Evolutionary conservation across 1,284 basidiomycete species (phyloP).

Genomic region (Ganoderma boninense): DNA sequence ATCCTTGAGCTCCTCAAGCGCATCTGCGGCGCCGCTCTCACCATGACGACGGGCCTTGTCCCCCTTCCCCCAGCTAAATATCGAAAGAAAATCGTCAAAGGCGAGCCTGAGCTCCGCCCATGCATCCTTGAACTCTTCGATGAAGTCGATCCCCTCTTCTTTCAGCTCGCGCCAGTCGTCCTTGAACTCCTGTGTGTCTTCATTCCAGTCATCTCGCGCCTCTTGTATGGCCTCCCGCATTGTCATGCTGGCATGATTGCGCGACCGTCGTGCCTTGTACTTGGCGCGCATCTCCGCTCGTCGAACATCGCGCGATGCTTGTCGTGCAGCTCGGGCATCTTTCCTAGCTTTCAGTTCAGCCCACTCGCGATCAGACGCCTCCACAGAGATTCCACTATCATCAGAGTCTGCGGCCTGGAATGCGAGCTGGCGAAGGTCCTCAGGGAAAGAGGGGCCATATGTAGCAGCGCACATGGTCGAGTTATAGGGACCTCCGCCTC

Average conservation of each 20-base stretch:
- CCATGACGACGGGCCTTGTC: neutral
- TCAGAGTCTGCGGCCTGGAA: slow-evolving; percentile 13
- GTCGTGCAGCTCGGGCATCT: neutral
- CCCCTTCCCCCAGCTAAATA: neutral
- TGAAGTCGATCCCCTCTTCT: neutral
- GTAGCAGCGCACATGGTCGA: slow-evolving; percentile 37
- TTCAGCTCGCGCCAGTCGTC: neutral
- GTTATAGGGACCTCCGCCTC: slow-evolving; percentile 35
- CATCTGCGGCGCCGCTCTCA: slow-evolving; percentile 30
- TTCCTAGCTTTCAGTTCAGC: neutral
- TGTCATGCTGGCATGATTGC: neutral
- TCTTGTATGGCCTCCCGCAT: neutral
- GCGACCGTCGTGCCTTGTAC: neutral
- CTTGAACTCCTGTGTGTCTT: neutral
- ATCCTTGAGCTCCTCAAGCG: slow-evolving; percentile 44
- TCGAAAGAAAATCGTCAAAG: neutral
- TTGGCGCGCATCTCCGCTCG: neutral
- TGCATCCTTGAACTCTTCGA: neutral
- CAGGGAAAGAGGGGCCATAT: slow-evolving; percentile 34
- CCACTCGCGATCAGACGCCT: neutral
- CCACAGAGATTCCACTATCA: neutral
- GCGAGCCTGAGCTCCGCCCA: neutral
- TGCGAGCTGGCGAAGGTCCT: slow-evolving; percentile 28
- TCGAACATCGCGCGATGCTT: neutral
- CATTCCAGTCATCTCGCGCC: neutral